Base-by-base conservation (phyloP, 768 basidiomycete species). In the Leccinum imitatum region DNA sequence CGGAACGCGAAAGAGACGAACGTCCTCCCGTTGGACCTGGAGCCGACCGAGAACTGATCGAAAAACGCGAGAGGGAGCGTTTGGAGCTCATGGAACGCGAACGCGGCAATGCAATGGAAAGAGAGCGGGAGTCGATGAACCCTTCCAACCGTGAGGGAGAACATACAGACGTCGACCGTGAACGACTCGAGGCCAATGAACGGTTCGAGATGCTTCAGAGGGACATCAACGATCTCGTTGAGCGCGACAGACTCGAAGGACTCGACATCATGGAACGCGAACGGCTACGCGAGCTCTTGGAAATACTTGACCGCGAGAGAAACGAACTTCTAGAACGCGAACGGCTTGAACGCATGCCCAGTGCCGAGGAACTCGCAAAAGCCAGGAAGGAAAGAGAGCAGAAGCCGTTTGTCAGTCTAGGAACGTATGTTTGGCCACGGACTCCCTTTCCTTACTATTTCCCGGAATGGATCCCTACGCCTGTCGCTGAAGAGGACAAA, bases 361-460 rank as follows among this genome's bases (percentile, higher is more conserved):
- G 66, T 19, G 66, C 71, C n/a, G 71, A 73, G 25, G 74, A 75
- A 51, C 71, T 69, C 25, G 71, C 71, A 4, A 69, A 69, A 6
- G 70, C 69, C 54, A 69, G 72, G 53, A 64, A 69, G 64, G 64
- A 69, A 61, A 66, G 70, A 52, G 66, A 67, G 57, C 70, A 66
- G 46, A 72, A 71, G 27, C 67, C 69, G 23, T 71, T 69, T 30
- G 68, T 73, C 30, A 66, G 63, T 21, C 68, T 72, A 30, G 69
- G 68, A 50, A 71, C 66, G 11, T 71, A 70, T 59, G 67, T 69
- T 31, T 72, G 71, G 69, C 67, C 73, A 50, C 64, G 71, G 56
- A 64, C 68, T 11, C 68, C 72, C 9, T 74, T 75, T 27, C 73
- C 73, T 31, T 75, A 73, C 19, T 74, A 74, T 41, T 75, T 73